These are phyloP conservation scores for Claviceps sp. DNA, from an alignment of 2,329 filamentous ascomycete species.

Conservation along the genomic window DNA sequence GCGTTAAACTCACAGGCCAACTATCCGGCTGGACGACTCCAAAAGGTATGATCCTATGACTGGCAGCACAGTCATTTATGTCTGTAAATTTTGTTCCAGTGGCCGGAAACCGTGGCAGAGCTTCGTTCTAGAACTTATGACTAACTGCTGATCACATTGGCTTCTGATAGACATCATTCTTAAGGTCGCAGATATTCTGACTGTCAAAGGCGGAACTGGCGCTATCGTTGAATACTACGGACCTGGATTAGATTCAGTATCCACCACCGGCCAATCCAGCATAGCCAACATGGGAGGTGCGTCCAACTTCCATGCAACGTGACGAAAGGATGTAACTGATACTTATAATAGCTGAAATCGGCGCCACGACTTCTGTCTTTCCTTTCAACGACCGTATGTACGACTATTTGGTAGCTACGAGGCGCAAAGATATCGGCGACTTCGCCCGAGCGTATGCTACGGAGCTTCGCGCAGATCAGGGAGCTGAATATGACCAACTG, in stretches of 20 bases:
- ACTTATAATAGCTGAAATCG: conserved; percentile 47
- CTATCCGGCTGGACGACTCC: conserved; percentile 84
- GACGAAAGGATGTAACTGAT: background rate
- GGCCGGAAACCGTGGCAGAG: no score
- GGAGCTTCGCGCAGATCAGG: conserved; percentile 77
- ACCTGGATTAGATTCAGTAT: conserved; percentile 49
- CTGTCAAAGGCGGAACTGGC: conserved; percentile 95
- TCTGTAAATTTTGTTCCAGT: background rate
- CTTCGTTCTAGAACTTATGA: background rate
- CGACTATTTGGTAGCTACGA: conserved; percentile 86
- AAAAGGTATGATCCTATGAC: conserved; percentile 52
- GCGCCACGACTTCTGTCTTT: conserved; percentile 87
- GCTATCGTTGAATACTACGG: conserved; percentile 68
- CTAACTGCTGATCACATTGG: background rate
- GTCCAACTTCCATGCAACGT: conserved; percentile 12
- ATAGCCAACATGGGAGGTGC: conserved; percentile 51
- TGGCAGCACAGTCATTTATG: background rate
- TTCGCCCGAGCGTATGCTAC: conserved; percentile 74
- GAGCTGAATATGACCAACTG: conserved; percentile 87
- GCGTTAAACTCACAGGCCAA: conserved; percentile 85
- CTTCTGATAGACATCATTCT: conserved; percentile 67
- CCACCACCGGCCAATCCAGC: conserved; percentile 49
- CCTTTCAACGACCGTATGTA: conserved; percentile 98
- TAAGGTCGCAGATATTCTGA: conserved; percentile 91
- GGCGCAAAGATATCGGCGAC: conserved; percentile 80